Percentiles rank a stretch among this genome's conserved stretches.
Conservation (phyloP, 2,329 filamentous ascomycete genomes). For the Diaporthe helianthi region DNA sequence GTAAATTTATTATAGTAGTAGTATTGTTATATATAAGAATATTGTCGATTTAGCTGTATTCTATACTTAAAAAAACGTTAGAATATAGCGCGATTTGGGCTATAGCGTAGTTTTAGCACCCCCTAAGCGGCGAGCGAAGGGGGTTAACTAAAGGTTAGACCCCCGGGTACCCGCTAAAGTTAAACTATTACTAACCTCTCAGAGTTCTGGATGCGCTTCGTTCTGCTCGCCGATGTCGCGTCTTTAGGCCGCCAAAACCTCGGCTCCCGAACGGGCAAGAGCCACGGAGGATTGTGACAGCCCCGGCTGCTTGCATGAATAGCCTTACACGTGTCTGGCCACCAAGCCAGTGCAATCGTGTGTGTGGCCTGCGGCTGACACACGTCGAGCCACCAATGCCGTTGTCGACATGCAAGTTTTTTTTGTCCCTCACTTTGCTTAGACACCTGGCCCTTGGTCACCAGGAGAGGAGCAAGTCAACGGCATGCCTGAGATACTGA, state of each 20-base stretch:
- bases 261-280: neutral
- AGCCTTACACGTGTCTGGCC: slow-evolving; percentile 19
- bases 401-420: neutral
- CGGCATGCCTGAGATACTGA: neutral
- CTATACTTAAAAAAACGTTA: too few relatives aligned
- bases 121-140: too few relatives aligned
- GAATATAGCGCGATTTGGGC: too few relatives aligned
- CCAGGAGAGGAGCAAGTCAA: neutral
- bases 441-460: neutral
- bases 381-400: neutral
- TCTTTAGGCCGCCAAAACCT: neutral
- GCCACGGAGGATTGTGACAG: slow-evolving; percentile 1
- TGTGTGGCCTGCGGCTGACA: neutral
- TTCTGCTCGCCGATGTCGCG: slow-evolving; percentile 8
- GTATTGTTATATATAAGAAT: too few relatives aligned
- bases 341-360: neutral
- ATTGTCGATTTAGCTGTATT: too few relatives aligned
- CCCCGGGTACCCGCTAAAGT: slow-evolving; percentile 17
- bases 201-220: neutral
- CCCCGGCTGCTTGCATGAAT: neutral
- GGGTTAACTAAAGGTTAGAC: too few relatives aligned
- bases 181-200: too few relatives aligned
- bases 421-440: too few relatives aligned
- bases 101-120: too few relatives aligned
- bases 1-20: too few relatives aligned